Evolutionary conservation across 2,329 filamentous ascomycete species (phyloP).

Genomic region (Tolypocladium pustulatum): DNA sequence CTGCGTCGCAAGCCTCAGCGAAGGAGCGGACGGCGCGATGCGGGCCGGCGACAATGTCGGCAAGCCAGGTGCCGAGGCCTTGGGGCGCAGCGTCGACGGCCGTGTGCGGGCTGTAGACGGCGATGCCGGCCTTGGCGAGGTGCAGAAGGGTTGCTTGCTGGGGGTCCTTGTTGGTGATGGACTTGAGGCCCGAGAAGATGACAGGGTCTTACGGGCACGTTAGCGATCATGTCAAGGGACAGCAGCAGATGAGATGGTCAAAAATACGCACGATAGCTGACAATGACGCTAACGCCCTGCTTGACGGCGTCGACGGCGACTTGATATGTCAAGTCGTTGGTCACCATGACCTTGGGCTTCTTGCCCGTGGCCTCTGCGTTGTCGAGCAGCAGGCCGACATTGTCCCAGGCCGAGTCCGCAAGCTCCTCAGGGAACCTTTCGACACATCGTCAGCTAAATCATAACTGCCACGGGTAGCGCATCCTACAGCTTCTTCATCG

Average conservation of each 20-base stretch:
- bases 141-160: constrained; percentile 80
- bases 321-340: constrained; percentile 80
- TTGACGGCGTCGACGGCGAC: constrained; percentile 86
- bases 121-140: constrained; percentile 77
- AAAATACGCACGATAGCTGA: constrained; percentile 65
- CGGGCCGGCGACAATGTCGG: constrained; percentile 63
- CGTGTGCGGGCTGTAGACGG: constrained; percentile 93
- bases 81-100: constrained; percentile 79
- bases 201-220: constrained; percentile 60
- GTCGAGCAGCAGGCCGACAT: constrained; percentile 70
- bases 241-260: neutral
- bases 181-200: constrained; percentile 89
- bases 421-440: constrained; percentile 81
- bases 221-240: neutral
- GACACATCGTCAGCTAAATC: neutral
- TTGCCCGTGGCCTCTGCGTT: constrained; percentile 24
- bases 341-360: constrained; percentile 39
- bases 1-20: constrained; percentile 31
- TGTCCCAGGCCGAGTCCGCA: constrained; percentile 88
- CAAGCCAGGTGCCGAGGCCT: constrained; percentile 90
- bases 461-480: neutral
- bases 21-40: constrained; percentile 28
- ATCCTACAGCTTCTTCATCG: constrained; percentile 69
- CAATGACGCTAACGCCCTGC: constrained; percentile 64
- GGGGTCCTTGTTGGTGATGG: constrained; percentile 70